Evolutionary conservation across 2,329 filamentous ascomycete genomes (phyloP).

Genomic region (Aspergillus awamori): DNA sequence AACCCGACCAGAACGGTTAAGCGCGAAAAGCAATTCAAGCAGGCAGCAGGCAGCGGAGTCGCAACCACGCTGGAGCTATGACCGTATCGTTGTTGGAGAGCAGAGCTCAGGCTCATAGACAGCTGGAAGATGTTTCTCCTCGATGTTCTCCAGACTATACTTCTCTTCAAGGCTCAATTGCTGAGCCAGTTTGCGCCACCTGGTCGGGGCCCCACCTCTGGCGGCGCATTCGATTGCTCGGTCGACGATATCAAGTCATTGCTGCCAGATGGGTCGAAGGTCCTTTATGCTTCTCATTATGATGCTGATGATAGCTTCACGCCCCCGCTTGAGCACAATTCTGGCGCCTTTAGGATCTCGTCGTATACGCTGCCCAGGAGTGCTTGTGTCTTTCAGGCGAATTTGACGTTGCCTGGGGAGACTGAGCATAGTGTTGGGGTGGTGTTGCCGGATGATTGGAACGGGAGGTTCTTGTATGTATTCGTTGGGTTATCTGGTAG

Average conservation of each 20-base stretch:
- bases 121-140: not conserved
- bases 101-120: not conserved
- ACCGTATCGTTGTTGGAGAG: no score
- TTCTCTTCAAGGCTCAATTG: not conserved
- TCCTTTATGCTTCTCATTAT: not conserved
- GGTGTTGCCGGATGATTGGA: not conserved
- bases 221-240: not conserved
- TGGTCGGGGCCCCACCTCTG: not conserved
- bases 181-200: not conserved
- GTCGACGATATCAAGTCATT: not conserved
- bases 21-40: not conserved
- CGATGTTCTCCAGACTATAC: not conserved
- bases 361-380: not conserved
- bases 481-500: not conserved
- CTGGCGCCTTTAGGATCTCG: not conserved
- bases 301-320: not conserved
- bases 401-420: not conserved
- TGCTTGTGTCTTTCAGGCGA: conserved; percentile 1
- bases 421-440: not conserved
- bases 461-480: not conserved
- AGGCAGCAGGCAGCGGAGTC: not conserved
- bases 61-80: not conserved
- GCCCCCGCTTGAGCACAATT: not conserved
- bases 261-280: not conserved
- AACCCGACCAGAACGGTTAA: not conserved